Percentiles rank a stretch among this genome's conserved stretches.
Evolutionary conservation across 345 rosid species (phyloP).

Genomic region (Populus alba): DNA sequence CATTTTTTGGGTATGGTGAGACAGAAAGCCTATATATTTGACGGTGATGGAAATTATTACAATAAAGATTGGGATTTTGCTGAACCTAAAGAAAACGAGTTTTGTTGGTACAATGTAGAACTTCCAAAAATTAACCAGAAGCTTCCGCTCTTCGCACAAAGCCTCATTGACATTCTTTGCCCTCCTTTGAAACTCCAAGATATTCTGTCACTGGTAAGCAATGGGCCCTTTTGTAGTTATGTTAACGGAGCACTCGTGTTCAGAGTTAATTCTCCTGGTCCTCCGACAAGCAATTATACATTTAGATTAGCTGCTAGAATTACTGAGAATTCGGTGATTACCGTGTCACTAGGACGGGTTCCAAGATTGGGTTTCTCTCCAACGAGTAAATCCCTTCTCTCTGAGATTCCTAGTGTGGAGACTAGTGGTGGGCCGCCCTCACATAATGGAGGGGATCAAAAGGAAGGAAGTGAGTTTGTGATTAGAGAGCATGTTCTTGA

Average conservation of each 20-base stretch:
- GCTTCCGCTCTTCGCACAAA: conserved; percentile 75
- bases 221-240: conserved; percentile 87
- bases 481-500: conserved; percentile 98
- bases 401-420: conserved; percentile 87
- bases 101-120: conserved; percentile 96
- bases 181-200: conserved; percentile 96
- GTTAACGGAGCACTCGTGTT: conserved; percentile 93
- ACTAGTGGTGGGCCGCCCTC: conserved; percentile 34
- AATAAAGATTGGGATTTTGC: conserved; percentile 80
- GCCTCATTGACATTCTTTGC: conserved; percentile 83
- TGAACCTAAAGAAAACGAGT: conserved; percentile 68
- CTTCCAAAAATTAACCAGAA: conserved; percentile 81
- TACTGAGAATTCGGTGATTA: conserved; percentile 82
- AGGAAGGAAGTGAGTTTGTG: conserved; percentile 64
- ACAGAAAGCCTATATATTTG: conserved; percentile 80
- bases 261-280: conserved; percentile 94
- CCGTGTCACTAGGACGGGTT: conserved; percentile 86
- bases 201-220: conserved; percentile 86
- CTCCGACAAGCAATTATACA: conserved; percentile 68
- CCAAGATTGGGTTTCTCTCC: conserved; percentile 92
- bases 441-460: conserved; percentile 41
- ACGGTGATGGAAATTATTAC: conserved; percentile 65
- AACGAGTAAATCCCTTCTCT: conserved; percentile 71
- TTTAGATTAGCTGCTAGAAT: conserved; percentile 90
- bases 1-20: conserved; percentile 66